Evolutionary conservation across 2,329 filamentous ascomycete genomes (phyloP), one percentile per base, ranked within the genome.

Genomic region (Cladosporium sp.): DNA sequence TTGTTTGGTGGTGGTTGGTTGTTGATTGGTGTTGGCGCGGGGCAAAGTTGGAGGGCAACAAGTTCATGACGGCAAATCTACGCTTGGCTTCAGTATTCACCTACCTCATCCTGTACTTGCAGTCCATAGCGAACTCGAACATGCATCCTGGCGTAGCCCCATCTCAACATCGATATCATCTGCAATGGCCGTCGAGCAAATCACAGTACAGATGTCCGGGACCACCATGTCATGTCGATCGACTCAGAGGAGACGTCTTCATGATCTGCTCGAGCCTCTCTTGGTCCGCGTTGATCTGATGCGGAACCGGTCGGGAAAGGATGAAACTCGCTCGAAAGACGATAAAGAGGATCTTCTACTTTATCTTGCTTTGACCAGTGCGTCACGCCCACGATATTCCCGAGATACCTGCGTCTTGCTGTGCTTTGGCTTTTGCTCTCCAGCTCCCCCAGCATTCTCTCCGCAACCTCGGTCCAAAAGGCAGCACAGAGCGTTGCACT

Each of bases 321-420:
- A 62, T 18, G 59, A 62, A 53, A 52, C 59, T 62, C 59, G 59
- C 46, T 5, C 59, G 59, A 62, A 62, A 62, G n/a, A n/a, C 18
- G 58, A 50, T 33, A 40, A 26, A 26, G 23, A 26, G 23, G 23
- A 26, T 26, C 7, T 46, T 46, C n/a, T 46, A 21, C 40, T 21
- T 21, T 12, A 21, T 11, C 5, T 2, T 12, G 12, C 37, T 10
- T 44, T 8, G 18, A 23, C 11, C 18, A n/a, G 7, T 21, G 10
- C 56, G n/a, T 46, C n/a, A 57, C 11, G 11, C 12, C 55, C 31
- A 37, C 7, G 55, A 23, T 40, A 35, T 35, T 12, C 0, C 55
- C 55, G 52, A 55, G 52, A n/a, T 55, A 55, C 1, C 21, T 6
- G n/a, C 52, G 50, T 18, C 11, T 53, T 10, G 14, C 2, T 16